Evolutionary conservation across 495 filamentous ascomycete genomes (phyloP), one percentile per base, ranked within the genome.

Genomic region (Aspergillus taichungensis): DNA sequence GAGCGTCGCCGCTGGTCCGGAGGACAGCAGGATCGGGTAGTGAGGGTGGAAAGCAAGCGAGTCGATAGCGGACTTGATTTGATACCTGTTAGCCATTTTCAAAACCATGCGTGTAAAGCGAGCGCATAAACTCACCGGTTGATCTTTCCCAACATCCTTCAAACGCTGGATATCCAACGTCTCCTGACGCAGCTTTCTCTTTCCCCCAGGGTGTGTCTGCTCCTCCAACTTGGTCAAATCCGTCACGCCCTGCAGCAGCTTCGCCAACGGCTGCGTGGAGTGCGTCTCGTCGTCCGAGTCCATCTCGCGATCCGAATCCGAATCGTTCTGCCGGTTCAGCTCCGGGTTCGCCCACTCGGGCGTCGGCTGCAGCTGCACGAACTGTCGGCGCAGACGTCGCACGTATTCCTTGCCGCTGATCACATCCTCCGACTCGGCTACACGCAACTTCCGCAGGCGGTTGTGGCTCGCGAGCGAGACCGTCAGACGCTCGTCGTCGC

Each of bases 1-100:
- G 47, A 97, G 73, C 10, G 88, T 84, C 29, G 85, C 86, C 37
- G 88, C 83, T 28, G 80, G 80, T 24, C 88, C 90, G 30, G 88
- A 87, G 42, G 89, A 92, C 50, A 98, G 80, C 30, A 98, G 74
- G 30, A 98, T 79, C 3, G 92, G 87, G 53, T 88, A 82, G 42
- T 75, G 69, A 29, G 91, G 90, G 68, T 98, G 92, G 75, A 96
- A 95, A 10, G 74, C 74, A 32, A 98, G 80, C 12, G 88, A 88
- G 14, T 82, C 82, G 55, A 96, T 79, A 10, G 85, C 77, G 11
- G 87, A 94, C 70, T 84, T 62, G 51, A 72, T n/a, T 10, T 34
- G n/a, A 24, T 42, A 35, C 38, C 13, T 34, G 34, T 55, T 54
- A 57, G 46, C 12, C 27, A 53, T 28, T 8, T 14, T 24, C 34